These are phyloP conservation scores for Juncus effusus DNA, from an alignment of 176 grass and related monocot genomes.

Conservation along the genomic window DNA sequence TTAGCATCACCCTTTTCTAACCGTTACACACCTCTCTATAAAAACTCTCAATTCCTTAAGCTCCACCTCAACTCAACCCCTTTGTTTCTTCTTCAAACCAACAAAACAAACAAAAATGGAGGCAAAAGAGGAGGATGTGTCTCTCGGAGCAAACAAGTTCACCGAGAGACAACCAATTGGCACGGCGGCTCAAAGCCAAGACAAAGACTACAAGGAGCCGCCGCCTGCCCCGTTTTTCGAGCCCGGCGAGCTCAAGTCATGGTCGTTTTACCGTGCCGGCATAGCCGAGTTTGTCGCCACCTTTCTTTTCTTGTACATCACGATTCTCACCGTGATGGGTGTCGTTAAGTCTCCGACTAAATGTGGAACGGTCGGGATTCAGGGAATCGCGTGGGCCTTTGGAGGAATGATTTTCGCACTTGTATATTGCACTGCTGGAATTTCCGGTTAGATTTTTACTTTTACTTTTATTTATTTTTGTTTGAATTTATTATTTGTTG, in stretches of 20 bases:
- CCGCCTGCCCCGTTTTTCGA: slow-evolving; percentile 76
- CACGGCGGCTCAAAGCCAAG: slow-evolving; percentile 66
- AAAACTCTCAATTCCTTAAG: background rate
- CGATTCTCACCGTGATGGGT: slow-evolving; percentile 88
- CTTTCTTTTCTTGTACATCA: slow-evolving; percentile 96
- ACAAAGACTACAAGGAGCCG: slow-evolving; percentile 84
- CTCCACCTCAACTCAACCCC: background rate
- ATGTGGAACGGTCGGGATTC: slow-evolving; percentile 77
- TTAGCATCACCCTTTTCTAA: background rate
- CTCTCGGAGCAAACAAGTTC: slow-evolving; percentile 67
- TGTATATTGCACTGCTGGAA: slow-evolving; percentile 93
- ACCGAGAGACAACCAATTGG: slow-evolving; percentile 77
- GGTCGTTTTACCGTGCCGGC: slow-evolving; percentile 94
- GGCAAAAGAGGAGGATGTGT: slow-evolving; percentile 81
- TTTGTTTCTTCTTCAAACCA: background rate
- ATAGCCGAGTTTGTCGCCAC: slow-evolving; percentile 89
- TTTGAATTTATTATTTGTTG: background rate
- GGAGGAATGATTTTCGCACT: slow-evolving; percentile 94
- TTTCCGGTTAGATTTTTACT: slow-evolving; percentile 48
- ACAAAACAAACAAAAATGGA: slow-evolving; percentile 38
- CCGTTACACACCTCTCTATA: slow-evolving; percentile 14
- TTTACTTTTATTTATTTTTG: background rate
- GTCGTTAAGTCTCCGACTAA: slow-evolving; percentile 51
- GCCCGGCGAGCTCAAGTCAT: slow-evolving; percentile 78
- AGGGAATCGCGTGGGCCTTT: slow-evolving; percentile 90